Conservation (phyloP, 2,329 filamentous ascomycete genomes). For the Fusarium papillatum region DNA sequence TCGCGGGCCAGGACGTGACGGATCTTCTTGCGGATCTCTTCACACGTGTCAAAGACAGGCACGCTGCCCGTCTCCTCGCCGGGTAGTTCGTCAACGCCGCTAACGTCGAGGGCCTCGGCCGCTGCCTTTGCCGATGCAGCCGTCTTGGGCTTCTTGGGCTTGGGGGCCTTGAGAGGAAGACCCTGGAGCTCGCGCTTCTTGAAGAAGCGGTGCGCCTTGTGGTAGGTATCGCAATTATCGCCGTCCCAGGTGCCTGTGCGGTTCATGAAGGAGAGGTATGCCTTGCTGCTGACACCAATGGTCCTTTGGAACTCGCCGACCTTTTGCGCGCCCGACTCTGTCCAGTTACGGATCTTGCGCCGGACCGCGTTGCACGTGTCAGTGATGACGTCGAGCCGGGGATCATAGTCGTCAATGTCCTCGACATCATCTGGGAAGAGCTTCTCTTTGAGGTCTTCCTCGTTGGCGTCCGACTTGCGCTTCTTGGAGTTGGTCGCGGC, state of each 20-base stretch:
- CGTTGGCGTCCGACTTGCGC: constrained; percentile 38
- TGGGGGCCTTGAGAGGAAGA: constrained; percentile 51
- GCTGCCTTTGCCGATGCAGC: constrained; percentile 40
- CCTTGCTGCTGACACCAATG: constrained; percentile 52
- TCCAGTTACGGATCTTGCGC: constrained; percentile 42
- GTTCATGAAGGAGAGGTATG: constrained; percentile 63
- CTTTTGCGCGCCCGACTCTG: constrained; percentile 42
- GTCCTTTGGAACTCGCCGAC: constrained; percentile 61
- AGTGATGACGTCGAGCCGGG: constrained; percentile 19
- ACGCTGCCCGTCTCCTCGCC: constrained; percentile 62
- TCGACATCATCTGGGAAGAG: constrained; percentile 36
- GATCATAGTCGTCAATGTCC: constrained; percentile 37
- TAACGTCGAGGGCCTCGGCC: constrained; percentile 53
- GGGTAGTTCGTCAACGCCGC: constrained; percentile 54
- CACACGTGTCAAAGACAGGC: constrained; percentile 68
- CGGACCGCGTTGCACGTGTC: constrained; percentile 43
- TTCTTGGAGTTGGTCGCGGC: constrained; percentile 26
- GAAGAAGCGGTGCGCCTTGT: constrained; percentile 59
- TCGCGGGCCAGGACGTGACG: constrained; percentile 58
- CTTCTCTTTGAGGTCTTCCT: constrained; percentile 21
- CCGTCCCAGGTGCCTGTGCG: constrained; percentile 57
- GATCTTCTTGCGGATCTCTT: constrained; percentile 71
- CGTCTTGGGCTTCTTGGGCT: constrained; percentile 48
- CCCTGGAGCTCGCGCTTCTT: constrained; percentile 63
- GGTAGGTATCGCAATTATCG: constrained; percentile 49